Conservation (phyloP, 352 stramenopile genomes). For the Pythium utonaiense region DNA sequence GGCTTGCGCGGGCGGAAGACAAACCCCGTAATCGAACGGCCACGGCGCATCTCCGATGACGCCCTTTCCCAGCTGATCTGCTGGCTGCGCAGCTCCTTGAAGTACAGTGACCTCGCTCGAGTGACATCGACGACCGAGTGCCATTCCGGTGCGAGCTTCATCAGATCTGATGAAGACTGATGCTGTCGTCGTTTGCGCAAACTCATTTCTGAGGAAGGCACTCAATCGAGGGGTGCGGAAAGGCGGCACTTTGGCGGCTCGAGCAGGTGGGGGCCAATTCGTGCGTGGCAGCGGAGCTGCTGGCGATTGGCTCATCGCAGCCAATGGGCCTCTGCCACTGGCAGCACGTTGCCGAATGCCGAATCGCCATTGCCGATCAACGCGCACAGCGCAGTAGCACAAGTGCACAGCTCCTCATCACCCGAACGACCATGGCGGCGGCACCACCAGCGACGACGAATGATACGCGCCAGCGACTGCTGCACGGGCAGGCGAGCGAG, state of each 20-base stretch:
- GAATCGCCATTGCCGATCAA: neutral
- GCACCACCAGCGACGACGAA: neutral
- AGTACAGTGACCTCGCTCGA: neutral
- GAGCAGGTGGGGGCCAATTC: too few relatives aligned
- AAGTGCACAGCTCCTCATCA: neutral
- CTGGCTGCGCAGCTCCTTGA: neutral
- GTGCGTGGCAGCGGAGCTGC: neutral
- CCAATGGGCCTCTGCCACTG: neutral
- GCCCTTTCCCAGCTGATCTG: neutral
- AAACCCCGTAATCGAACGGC: neutral
- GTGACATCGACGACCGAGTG: neutral
- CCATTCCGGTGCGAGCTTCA: neutral
- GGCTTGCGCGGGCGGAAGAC: neutral
- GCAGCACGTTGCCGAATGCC: too few relatives aligned
- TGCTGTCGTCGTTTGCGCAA: slow-evolving; percentile 5
- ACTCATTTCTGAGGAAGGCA: slow-evolving; percentile 1
- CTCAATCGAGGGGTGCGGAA: neutral
- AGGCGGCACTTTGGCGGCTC: neutral
- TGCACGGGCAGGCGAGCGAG: slow-evolving; percentile 5
- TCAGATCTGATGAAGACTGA: neutral
- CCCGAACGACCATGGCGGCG: neutral
- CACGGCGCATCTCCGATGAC: neutral
- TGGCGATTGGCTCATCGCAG: neutral
- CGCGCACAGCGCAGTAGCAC: neutral
- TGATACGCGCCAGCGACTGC: slow-evolving; percentile 12